phyloP scores from a whole-genome alignment of 2,329 filamentous ascomycete species.

The Grosmannia huntii region DNA sequence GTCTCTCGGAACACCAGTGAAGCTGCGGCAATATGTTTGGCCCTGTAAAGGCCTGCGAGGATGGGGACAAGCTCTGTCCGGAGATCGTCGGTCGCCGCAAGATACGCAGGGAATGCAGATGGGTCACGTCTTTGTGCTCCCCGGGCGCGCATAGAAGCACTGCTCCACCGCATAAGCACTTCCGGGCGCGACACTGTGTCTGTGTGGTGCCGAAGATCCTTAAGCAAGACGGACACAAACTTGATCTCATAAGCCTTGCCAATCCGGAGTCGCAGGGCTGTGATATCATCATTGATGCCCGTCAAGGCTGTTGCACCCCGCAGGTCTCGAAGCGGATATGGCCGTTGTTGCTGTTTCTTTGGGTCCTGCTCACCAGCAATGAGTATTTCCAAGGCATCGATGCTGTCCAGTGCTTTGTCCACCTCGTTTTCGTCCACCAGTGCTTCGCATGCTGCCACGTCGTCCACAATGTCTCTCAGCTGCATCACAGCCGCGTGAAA shows the following conservation, averaged over 20 bases:
- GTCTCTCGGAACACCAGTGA: slow-evolving; percentile 76
- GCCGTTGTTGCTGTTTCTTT: neutral
- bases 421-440: slow-evolving; percentile 75
- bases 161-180: slow-evolving; percentile 76
- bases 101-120: slow-evolving; percentile 64
- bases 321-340: slow-evolving; percentile 48
- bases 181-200: slow-evolving; percentile 57
- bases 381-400: slow-evolving; percentile 67
- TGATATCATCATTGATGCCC: slow-evolving; percentile 65
- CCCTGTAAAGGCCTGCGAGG: slow-evolving; percentile 67
- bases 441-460: slow-evolving; percentile 63
- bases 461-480: slow-evolving; percentile 63
- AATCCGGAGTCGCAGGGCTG: slow-evolving; percentile 63
- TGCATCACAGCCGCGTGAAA: slow-evolving; percentile 75
- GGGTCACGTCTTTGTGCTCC: slow-evolving; percentile 54
- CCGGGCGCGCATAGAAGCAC: slow-evolving; percentile 58
- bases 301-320: slow-evolving; percentile 67
- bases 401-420: slow-evolving; percentile 63
- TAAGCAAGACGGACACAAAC: slow-evolving; percentile 65
- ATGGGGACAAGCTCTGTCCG: slow-evolving; percentile 57
- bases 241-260: slow-evolving; percentile 76
- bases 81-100: slow-evolving; percentile 58
- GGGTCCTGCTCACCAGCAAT: slow-evolving; percentile 58
- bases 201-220: slow-evolving; percentile 70
- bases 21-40: slow-evolving; percentile 67